Conservation (phyloP, 2,329 filamentous ascomycete genomes). For the Myriosclerotinia scirpicola region DNA sequence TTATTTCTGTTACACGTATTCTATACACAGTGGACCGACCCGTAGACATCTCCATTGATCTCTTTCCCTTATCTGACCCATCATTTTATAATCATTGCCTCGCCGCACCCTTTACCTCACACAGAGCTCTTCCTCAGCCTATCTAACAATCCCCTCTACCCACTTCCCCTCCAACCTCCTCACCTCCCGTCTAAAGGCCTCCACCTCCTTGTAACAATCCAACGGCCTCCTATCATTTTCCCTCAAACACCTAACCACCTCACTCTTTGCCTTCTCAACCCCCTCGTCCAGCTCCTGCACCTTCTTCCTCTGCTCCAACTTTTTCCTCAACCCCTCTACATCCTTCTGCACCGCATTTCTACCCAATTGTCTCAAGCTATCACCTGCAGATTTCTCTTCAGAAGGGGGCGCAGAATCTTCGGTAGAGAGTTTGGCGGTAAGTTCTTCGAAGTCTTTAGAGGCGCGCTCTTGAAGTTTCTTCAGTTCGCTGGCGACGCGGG, state of each 20-base stretch:
- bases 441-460: conserved; percentile 64
- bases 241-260: conserved; percentile 77
- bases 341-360: conserved; percentile 58
- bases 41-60: conserved; percentile 1
- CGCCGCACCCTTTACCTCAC: neutral
- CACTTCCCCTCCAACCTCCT: conserved; percentile 81
- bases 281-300: conserved; percentile 68
- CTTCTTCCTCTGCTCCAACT: conserved; percentile 62
- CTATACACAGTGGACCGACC: conserved; percentile 20
- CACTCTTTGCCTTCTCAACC: conserved; percentile 72
- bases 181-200: conserved; percentile 87
- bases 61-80: neutral
- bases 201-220: conserved; percentile 93
- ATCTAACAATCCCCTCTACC: conserved; percentile 74
- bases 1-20: conserved; percentile 26
- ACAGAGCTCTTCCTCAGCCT: neutral
- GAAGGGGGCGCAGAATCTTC: conserved; percentile 25
- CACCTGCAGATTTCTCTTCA: conserved; percentile 37
- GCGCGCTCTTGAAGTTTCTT: conserved; percentile 73
- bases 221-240: conserved; percentile 83
- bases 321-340: conserved; percentile 56
- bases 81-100: neutral
- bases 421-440: conserved; percentile 62
- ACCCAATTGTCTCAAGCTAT: conserved; percentile 40
- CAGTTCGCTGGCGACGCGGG: conserved; percentile 82